Evolutionary conservation across 1,284 basidiomycete species (phyloP), one percentile per base, ranked within the genome.

Genomic region (Cryptococcus wingfieldii): DNA sequence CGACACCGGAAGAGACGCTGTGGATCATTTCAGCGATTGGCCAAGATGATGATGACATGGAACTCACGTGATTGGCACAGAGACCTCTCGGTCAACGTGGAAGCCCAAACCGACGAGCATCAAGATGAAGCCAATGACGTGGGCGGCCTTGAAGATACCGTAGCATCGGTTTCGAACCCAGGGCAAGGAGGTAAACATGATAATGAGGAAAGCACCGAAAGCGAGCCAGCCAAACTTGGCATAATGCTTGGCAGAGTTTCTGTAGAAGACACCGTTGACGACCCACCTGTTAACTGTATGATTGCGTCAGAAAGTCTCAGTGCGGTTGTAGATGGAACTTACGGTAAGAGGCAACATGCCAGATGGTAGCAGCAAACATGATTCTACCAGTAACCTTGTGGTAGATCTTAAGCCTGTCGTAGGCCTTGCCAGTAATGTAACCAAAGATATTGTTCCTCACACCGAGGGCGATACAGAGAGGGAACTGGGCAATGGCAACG

Each of bases 51-150:
- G 23, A 18, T 10, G 39, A 52, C 3, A 41, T 54, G 19, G 7
- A 7, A 48, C 47, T 18, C 31, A 38, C 47, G 28, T 37, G 23
- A 38, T 48, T 34, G 47, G n/a, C 25, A 48, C 7, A 34, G 47
- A 34, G 8, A 37, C 16, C 28, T 34, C 28, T 23, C 12, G n/a
- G 70, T 87, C 87, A 70, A 88, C 87, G 39, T 92, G 89, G 84
- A 89, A 88, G 77, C 86, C 87, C 7, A 85, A 83, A 46, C 87
- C 88, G 10, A 87, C 85, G 19, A 84, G 84, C 67, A 90, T 86
- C 70, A 76, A 87, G 56, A 90, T 88, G 76, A 89, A 89, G 64
- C 81, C 63, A 84, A 89, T 68, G 39, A 80, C 53, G 84, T 86
- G 46, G 77, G 80, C 67, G 8, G 65, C 66, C 56, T 72, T 62